Evolutionary conservation across 306 rosid genomes (phyloP).

Genomic region (Cyclanthera cordifolia): DNA sequence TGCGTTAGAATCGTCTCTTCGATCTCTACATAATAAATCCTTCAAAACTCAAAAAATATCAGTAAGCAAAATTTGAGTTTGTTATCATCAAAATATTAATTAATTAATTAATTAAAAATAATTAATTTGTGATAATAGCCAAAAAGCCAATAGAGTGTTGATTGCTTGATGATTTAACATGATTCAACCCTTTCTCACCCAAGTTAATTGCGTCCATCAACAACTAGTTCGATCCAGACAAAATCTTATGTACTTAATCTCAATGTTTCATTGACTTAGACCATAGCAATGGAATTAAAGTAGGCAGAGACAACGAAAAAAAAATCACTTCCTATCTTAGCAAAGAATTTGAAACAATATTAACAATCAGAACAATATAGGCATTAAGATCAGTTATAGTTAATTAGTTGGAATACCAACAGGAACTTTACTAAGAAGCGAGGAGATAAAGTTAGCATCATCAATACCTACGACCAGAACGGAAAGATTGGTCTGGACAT

Average conservation of each 20-base stretch:
- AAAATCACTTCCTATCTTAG: background rate
- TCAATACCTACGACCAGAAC: slow-evolving; percentile 33
- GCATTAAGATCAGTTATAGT: background rate
- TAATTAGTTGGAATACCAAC: background rate
- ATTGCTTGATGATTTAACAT: too few species aligned
- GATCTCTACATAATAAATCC: too few species aligned
- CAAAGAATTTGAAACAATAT: background rate
- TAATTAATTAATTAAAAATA: too few species aligned
- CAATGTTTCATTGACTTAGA: background rate
- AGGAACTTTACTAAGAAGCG: slow-evolving; percentile 34
- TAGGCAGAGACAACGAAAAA: background rate
- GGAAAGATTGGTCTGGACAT: slow-evolving; percentile 40
- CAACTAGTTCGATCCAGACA: background rate
- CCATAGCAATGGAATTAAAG: background rate
- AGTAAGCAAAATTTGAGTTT: too few species aligned
- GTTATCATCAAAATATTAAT: too few species aligned
- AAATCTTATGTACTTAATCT: background rate
- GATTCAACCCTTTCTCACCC: slow-evolving; percentile 9
- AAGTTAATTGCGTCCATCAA: background rate
- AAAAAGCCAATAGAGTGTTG: too few species aligned
- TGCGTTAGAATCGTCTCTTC: too few species aligned
- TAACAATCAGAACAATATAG: background rate
- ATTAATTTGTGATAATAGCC: too few species aligned
- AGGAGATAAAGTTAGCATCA: slow-evolving; percentile 37
- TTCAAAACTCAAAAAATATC: too few species aligned